Evolutionary conservation across 202 grass and related monocot genomes (phyloP).

Genomic region (Bolboschoenoplectus hybrid): DNA sequence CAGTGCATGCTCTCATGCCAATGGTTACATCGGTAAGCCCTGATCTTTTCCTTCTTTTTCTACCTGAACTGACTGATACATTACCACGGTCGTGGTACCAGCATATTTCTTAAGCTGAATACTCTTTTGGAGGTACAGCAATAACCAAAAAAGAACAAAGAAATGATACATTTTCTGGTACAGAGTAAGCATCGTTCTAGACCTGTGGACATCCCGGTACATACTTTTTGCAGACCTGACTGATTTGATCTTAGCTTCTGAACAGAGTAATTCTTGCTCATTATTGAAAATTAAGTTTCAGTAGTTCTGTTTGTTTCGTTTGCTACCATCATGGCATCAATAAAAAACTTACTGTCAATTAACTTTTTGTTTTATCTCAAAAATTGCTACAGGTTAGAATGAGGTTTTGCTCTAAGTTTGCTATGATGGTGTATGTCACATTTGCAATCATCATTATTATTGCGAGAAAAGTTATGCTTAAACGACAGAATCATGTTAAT

Average conservation of each 20-base stretch:
- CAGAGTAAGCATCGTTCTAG: neutral
- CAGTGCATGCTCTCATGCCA: constrained; percentile 51
- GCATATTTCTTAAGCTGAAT: neutral
- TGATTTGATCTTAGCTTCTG: neutral
- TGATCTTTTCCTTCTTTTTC: neutral
- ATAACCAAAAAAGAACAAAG: constrained; percentile 21
- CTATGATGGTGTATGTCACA: constrained; percentile 57
- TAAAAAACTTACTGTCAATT: neutral
- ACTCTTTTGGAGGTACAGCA: neutral
- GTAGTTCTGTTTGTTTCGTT: neutral
- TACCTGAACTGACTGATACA: neutral
- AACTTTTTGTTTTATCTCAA: constrained; percentile 12
- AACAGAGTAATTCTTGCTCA: neutral
- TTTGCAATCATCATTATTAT: constrained; percentile 61
- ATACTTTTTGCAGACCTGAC: constrained; percentile 9
- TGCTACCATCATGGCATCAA: neutral
- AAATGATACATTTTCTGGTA: neutral
- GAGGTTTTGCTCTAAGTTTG: constrained; percentile 50
- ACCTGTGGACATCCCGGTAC: neutral
- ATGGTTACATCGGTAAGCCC: constrained; percentile 50
- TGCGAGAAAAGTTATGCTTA: constrained; percentile 60
- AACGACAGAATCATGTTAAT: constrained; percentile 43
- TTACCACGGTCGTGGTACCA: neutral
- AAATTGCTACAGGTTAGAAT: constrained; percentile 52
- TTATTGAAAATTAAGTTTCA: neutral